These are phyloP conservation scores for Microcyclospora pomicola DNA, from an alignment of 2,329 filamentous ascomycete genomes.

Conservation along the genomic window DNA sequence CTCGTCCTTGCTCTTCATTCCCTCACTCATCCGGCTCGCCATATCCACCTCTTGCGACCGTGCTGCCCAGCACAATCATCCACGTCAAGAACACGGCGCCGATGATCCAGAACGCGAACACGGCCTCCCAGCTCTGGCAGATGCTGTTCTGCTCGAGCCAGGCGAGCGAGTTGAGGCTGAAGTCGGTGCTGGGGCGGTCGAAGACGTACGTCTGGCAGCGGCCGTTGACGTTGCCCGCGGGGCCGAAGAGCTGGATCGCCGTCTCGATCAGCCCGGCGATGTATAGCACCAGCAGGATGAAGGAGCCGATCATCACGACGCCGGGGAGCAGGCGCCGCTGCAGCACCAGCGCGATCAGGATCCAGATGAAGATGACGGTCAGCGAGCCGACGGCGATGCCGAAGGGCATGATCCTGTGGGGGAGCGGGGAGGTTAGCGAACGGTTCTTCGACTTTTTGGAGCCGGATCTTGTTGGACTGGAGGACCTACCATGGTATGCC, in stretches of 20 bases:
- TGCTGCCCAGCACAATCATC: slow-evolving; percentile 47
- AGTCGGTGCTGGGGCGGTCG: slow-evolving; percentile 31
- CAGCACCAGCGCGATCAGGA: slow-evolving; percentile 43
- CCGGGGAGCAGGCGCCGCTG: slow-evolving; percentile 44
- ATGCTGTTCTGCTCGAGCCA: slow-evolving; percentile 51
- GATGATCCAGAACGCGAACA: slow-evolving; percentile 50
- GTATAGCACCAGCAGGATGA: slow-evolving; percentile 49
- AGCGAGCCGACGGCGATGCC: slow-evolving; percentile 45
- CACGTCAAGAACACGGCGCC: slow-evolving; percentile 50
- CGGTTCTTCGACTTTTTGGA: neutral
- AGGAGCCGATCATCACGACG: slow-evolving; percentile 45
- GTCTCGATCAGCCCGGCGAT: slow-evolving; percentile 50
- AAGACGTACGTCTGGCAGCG: slow-evolving; percentile 47
- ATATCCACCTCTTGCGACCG: slow-evolving; percentile 18
- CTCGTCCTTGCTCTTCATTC: too few relatives aligned
- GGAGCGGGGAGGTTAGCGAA: neutral
- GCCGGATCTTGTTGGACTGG: slow-evolving; percentile 1
- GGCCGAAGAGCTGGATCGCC: slow-evolving; percentile 46
- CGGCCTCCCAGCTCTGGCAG: slow-evolving; percentile 50
- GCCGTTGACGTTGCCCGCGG: slow-evolving; percentile 41
- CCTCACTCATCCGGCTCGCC: slow-evolving; percentile 8
- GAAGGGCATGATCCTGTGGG: slow-evolving; percentile 48
- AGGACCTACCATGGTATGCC: slow-evolving; percentile 45
- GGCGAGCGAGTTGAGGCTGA: slow-evolving; percentile 42
- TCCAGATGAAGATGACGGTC: slow-evolving; percentile 43